These are phyloP conservation scores for Tetragonia tetragonoides DNA, from an alignment of 148 eudicot species.

Conservation along the genomic window DNA sequence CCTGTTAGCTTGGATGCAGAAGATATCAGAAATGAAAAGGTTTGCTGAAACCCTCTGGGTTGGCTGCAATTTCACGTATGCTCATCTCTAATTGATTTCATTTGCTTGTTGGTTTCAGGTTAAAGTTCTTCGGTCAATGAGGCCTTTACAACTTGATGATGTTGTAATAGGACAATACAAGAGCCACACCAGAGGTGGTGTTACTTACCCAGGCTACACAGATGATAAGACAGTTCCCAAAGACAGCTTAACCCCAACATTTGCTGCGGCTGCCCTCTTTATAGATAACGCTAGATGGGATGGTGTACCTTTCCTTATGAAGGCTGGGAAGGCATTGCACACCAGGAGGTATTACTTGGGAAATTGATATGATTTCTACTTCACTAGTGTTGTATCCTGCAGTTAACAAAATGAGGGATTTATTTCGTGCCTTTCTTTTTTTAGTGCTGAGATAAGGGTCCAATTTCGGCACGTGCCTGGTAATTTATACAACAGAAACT, in stretches of 20 bases:
- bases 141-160: constrained; percentile 74
- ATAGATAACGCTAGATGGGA: constrained; percentile 98
- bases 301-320: constrained; percentile 97
- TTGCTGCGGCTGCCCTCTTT: constrained; percentile 95
- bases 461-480: constrained; percentile 97
- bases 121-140: constrained; percentile 95
- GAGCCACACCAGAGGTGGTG: constrained; percentile 80
- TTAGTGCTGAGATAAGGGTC: constrained; percentile 92
- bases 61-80: neutral
- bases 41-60: constrained; percentile 17
- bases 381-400: neutral
- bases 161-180: constrained; percentile 85
- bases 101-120: constrained; percentile 46
- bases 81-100: constrained; percentile 10
- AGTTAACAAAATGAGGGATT: neutral
- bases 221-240: constrained; percentile 90
- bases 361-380: neutral
- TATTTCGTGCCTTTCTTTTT: constrained; percentile 8
- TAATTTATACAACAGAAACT: constrained; percentile 65
- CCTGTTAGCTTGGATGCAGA: constrained; percentile 98
- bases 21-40: constrained; percentile 98
- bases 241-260: constrained; percentile 83
- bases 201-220: constrained; percentile 67
- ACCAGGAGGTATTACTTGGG: constrained; percentile 51
- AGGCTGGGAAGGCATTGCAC: constrained; percentile 95